A percentile compares a stretch with the other conserved stretches of the same genome.
These are phyloP conservation scores for Dujonia santamariae DNA, from an alignment of 1,139 yeast genomes.

Conservation along the genomic window DNA sequence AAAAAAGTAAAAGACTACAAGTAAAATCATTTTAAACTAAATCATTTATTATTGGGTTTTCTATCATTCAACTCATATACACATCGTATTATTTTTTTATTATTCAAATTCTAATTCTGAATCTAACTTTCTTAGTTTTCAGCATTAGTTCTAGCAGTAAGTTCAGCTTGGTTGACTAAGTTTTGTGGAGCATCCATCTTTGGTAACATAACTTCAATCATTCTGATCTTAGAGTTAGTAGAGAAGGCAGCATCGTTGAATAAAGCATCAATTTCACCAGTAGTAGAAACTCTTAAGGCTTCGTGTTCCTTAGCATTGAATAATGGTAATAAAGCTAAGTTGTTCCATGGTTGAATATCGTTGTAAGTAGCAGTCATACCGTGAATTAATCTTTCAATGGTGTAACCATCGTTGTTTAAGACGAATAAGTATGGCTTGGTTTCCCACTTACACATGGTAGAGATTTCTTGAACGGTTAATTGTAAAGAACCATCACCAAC, in stretches of 20 bases:
- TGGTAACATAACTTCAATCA: conserved; percentile 34
- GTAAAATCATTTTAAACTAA: no score
- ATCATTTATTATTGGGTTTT: no score
- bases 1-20: no score
- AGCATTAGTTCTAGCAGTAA: conserved; percentile 20
- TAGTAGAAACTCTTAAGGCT: conserved; percentile 21
- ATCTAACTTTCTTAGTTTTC: conserved; percentile 2
- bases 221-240: conserved; percentile 28
- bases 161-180: conserved; percentile 27
- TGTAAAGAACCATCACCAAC: conserved; percentile 45
- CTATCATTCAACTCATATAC: no score
- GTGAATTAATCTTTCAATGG: conserved; percentile 39
- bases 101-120: background rate
- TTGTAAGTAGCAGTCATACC: conserved; percentile 34
- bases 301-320: conserved; percentile 31
- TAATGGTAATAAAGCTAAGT: conserved; percentile 26
- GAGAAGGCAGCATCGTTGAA: conserved; percentile 26
- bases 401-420: conserved; percentile 38
- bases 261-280: conserved; percentile 24
- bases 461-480: conserved; percentile 41
- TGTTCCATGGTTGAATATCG: conserved; percentile 40
- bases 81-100: background rate
- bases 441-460: conserved; percentile 33
- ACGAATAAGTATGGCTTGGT: conserved; percentile 35
- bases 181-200: conserved; percentile 37